Evolutionary conservation across 148 eudicot species (phyloP).

Genomic region (Persicaria maculosa): DNA sequence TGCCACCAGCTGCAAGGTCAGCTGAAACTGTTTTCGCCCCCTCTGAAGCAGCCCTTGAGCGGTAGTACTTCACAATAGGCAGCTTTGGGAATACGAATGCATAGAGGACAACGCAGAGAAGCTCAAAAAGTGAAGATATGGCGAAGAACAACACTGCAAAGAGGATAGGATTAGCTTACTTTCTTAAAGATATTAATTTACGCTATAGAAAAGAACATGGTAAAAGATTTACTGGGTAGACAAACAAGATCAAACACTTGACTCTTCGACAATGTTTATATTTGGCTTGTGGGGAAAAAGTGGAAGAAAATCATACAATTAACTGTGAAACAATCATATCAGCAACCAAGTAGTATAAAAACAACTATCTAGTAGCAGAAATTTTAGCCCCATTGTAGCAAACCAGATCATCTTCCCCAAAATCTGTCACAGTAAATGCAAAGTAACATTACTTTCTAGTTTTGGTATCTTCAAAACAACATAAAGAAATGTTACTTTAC

Average conservation of each 20-base stretch:
- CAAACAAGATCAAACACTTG: background rate
- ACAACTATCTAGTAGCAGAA: no score
- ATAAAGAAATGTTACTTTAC: no score
- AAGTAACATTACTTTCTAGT: no score
- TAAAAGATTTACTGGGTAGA: no score
- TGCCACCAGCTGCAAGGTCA: conserved; percentile 48
- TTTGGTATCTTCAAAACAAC: no score
- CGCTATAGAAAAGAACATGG: background rate
- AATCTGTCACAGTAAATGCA: no score
- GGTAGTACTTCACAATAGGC: conserved; percentile 42
- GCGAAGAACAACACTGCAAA: conserved; percentile 44
- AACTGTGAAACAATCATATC: no score
- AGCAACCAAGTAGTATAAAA: no score
- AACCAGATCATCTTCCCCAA: no score
- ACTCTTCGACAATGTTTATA: background rate
- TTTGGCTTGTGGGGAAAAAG: background rate
- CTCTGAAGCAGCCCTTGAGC: conserved; percentile 42
- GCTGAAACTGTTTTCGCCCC: conserved; percentile 51
- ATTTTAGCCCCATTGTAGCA: no score
- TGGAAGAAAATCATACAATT: no score
- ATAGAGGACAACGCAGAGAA: conserved; percentile 32
- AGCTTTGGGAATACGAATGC: conserved; percentile 44
- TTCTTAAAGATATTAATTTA: conserved; percentile 16
- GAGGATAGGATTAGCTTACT: conserved; percentile 20
- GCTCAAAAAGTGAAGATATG: conserved; percentile 30